Conservation (phyloP, 2,329 filamentous ascomycete species). For the Dactylonectria estremocensis region DNA sequence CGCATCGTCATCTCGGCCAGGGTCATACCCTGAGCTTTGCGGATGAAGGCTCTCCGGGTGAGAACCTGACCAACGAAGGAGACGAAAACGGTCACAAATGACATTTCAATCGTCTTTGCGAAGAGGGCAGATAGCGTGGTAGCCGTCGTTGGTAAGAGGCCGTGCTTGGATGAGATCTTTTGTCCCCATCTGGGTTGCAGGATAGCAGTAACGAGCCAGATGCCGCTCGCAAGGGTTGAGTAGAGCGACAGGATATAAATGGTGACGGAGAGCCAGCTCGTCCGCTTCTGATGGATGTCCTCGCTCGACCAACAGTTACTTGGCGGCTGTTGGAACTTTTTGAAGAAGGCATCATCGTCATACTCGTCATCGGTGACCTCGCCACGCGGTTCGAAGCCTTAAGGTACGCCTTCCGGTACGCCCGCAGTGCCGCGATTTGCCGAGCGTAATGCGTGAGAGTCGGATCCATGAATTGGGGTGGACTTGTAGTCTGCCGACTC, state of each 20-base stretch:
- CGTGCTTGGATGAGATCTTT: constrained; percentile 66
- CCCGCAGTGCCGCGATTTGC: background rate
- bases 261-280: constrained; percentile 65
- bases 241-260: constrained; percentile 70
- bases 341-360: constrained; percentile 51
- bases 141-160: constrained; percentile 74
- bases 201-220: constrained; percentile 77
- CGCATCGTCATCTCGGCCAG: constrained; percentile 86
- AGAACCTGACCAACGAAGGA: constrained; percentile 82
- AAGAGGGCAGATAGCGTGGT: constrained; percentile 77
- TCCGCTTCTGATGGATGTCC: constrained; percentile 51
- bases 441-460: constrained; percentile 13
- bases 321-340: constrained; percentile 53
- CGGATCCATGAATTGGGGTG: constrained; percentile 20
- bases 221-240: constrained; percentile 73
- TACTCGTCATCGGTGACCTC: constrained; percentile 42
- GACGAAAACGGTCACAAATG: constrained; percentile 84
- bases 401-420: constrained; percentile 25
- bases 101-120: constrained; percentile 83
- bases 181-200: constrained; percentile 74
- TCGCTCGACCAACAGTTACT: constrained; percentile 52
- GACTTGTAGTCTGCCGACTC: constrained; percentile 18
- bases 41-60: constrained; percentile 77
- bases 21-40: constrained; percentile 74
- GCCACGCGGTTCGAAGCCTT: constrained; percentile 32